Evolutionary conservation across 2,329 filamentous ascomycete species (phyloP), one percentile per base, ranked within the genome.

Genomic region (Cadophora sp.): DNA sequence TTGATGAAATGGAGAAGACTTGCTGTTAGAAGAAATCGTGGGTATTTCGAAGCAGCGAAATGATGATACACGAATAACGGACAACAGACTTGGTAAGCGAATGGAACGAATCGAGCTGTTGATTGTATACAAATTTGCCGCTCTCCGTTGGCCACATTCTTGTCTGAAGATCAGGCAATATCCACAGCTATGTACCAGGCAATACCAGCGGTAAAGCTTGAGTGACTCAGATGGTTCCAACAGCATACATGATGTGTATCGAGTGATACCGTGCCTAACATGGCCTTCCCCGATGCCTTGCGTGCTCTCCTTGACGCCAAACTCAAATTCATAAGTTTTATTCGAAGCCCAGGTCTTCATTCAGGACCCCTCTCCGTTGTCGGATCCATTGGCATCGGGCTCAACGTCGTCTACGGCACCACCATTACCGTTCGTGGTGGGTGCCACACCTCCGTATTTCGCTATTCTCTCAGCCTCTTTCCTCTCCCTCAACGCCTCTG

Each of bases 391-490:
- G 51, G 56, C 27, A n/a, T 61, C 64, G 2, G 55, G 59, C 43
- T 59, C 55, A 27, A 61, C 56, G 31, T 34, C 27, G n/a, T 40
- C 66, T 16, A 50, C 34, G 24, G 34, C 50, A 24, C 53, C 56
- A 22, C 50, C 48, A 37, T 66, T 26, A 24, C 64, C 65, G 56
- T 66, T 64, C 16, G 58, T 68, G 14, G 12, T 60, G 1, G 65
- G 50, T 27, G 46, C 31, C 26, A 27, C 31, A 43, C 34, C 58
- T 24, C 66, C 64, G 40, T 62, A 61, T 8, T 61, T 73, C 40
- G 72, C 76, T 65, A 90, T 69, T 26, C 88, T 83, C 50, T 97
- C 93, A 73, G 93, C 91, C 80, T 97, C 95, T 79, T 91, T 94
- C 83, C 85, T 85, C 71, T 89, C 85, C 61, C 89, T 85, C 34